Conservation (phyloP, 306 rosid genomes). For the Citrullus mucosospermus region DNA sequence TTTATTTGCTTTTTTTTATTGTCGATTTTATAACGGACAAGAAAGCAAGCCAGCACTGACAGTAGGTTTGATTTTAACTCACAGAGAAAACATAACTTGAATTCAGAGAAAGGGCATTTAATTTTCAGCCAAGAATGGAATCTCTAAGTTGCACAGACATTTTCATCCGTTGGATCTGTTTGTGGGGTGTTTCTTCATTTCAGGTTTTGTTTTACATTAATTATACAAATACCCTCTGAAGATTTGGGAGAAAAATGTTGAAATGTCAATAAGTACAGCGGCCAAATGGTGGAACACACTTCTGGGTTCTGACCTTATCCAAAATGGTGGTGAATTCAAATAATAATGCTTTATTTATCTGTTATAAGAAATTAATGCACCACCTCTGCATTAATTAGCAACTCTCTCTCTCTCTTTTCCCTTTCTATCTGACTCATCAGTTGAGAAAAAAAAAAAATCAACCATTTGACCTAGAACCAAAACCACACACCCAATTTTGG, state of each 20-base stretch:
- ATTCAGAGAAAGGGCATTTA: neutral
- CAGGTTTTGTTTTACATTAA: neutral
- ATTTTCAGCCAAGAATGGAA: neutral
- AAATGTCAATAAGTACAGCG: neutral
- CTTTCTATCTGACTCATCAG: neutral
- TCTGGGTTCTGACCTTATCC: neutral
- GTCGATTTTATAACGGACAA: too few relatives aligned
- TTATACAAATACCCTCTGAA: neutral
- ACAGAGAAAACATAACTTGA: neutral
- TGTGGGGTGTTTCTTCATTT: neutral
- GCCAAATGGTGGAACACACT: neutral
- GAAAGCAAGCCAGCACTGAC: neutral
- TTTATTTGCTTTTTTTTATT: too few relatives aligned
- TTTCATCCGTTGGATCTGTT: neutral
- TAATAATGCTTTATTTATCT: neutral
- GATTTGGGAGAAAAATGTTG: neutral
- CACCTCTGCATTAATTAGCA: neutral
- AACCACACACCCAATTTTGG: conserved; percentile 1
- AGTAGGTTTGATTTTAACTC: neutral
- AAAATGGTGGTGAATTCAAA: neutral
- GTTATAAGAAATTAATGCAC: neutral
- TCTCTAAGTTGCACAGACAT: neutral
- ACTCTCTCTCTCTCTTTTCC: neutral
- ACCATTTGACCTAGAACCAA: neutral
- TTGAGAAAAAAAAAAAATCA: neutral